These are phyloP conservation scores for Vicia villosa DNA, from an alignment of 306 rosid genomes.

Conservation along the genomic window DNA sequence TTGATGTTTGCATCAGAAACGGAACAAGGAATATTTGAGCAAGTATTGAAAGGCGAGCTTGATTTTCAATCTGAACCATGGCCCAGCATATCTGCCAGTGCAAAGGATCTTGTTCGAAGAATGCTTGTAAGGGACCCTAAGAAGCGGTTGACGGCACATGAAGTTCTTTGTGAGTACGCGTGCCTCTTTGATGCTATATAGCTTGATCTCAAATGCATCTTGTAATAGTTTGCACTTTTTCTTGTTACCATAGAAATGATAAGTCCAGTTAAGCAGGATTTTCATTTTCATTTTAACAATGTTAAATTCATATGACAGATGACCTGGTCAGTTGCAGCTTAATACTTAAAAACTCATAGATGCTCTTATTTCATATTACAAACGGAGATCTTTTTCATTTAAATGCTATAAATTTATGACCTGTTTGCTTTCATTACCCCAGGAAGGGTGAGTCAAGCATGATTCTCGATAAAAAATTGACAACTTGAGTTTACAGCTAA, in stretches of 20 bases:
- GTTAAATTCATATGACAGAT: neutral
- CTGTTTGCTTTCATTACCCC: conserved; percentile 3
- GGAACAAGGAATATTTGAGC: conserved; percentile 96
- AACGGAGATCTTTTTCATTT: conserved; percentile 13
- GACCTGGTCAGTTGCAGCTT: conserved; percentile 13
- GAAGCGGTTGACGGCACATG: conserved; percentile 84
- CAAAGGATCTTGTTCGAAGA: conserved; percentile 85
- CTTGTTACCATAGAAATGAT: neutral
- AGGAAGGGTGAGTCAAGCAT: neutral
- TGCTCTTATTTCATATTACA: conserved; percentile 19
- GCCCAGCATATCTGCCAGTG: conserved; percentile 87
- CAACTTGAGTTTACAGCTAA: conserved; percentile 13
- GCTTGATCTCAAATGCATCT: conserved; percentile 16
- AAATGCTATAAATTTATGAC: neutral
- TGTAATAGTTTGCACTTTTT: conserved; percentile 17
- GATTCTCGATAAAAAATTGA: conserved; percentile 10
- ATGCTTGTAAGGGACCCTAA: conserved; percentile 92
- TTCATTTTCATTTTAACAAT: neutral
- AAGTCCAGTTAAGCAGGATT: conserved; percentile 5
- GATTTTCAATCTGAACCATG: conserved; percentile 95
- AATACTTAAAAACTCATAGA: conserved; percentile 6
- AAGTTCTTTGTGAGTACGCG: conserved; percentile 87
- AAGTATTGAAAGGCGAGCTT: conserved; percentile 90
- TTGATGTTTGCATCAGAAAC: conserved; percentile 60
- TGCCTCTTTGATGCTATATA: conserved; percentile 8